These are phyloP conservation scores for Aspergillus olivimuriae DNA, from an alignment of 495 filamentous ascomycete genomes.

Conservation along the genomic window DNA sequence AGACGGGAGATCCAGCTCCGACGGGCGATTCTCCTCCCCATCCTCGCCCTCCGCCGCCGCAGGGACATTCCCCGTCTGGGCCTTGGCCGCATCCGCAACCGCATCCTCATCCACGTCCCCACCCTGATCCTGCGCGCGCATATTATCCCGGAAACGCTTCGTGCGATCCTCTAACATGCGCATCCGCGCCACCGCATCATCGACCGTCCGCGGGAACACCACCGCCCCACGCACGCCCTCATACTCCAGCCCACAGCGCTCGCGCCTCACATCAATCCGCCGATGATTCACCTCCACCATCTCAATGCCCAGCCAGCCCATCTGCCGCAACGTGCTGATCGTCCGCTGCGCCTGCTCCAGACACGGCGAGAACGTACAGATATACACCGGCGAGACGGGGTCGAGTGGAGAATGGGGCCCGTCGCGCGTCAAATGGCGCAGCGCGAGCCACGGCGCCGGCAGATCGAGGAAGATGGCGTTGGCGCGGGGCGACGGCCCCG, in stretches of 20 bases:
- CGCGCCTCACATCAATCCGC: slow-evolving; percentile 73
- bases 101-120: background rate
- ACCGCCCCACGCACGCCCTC: slow-evolving; percentile 55
- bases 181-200: slow-evolving; percentile 68
- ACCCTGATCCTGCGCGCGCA: background rate
- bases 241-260: slow-evolving; percentile 61
- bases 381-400: slow-evolving; percentile 54
- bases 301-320: slow-evolving; percentile 84
- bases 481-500: slow-evolving; percentile 53
- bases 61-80: slow-evolving; percentile 15
- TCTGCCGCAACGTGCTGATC: slow-evolving; percentile 64
- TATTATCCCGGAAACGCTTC: slow-evolving; percentile 3
- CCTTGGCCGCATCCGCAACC: slow-evolving; percentile 12
- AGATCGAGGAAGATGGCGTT: slow-evolving; percentile 87
- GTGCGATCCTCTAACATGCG: slow-evolving; percentile 63
- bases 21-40: slow-evolving; percentile 11
- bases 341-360: slow-evolving; percentile 91
- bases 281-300: slow-evolving; percentile 82
- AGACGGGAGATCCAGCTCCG: slow-evolving; percentile 14
- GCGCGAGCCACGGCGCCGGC: slow-evolving; percentile 85
- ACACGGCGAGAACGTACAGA: slow-evolving; percentile 95
- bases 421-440: slow-evolving; percentile 72
- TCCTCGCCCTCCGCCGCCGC: slow-evolving; percentile 15
- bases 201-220: slow-evolving; percentile 58
- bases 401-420: slow-evolving; percentile 58